Conservation (phyloP, 1,284 basidiomycete species). For the Tilletia walkeri region DNA sequence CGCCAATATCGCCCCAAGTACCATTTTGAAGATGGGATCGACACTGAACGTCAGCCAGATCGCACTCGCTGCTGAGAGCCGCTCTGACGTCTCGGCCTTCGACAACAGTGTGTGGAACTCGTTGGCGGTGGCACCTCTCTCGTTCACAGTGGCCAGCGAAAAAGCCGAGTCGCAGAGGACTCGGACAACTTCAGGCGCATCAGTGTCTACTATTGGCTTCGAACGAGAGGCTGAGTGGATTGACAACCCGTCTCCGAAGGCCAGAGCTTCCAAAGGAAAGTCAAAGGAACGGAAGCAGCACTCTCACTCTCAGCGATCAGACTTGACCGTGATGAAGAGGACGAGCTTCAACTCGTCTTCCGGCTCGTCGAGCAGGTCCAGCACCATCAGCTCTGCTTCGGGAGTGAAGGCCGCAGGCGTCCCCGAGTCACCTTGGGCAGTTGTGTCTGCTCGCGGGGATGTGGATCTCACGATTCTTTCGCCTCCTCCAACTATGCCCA, state of each 20-base stretch:
- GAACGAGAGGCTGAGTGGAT: constrained; percentile 10
- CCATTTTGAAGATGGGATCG: no score
- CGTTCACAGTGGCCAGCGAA: background rate
- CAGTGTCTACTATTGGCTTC: background rate
- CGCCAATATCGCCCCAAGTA: background rate
- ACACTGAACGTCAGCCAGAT: no score
- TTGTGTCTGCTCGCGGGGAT: background rate
- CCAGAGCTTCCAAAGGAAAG: background rate
- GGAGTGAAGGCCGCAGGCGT: background rate
- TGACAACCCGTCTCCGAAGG: background rate
- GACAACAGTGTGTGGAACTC: constrained; percentile 11
- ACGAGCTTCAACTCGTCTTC: background rate
- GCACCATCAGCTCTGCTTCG: background rate
- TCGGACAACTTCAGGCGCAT: background rate
- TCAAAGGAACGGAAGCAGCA: background rate
- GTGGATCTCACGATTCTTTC: background rate
- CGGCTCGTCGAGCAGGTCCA: background rate
- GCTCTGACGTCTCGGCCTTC: background rate
- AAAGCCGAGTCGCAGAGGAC: background rate
- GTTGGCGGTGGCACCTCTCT: background rate
- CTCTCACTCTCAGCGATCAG: background rate
- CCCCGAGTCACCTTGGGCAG: background rate
- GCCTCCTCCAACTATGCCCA: background rate
- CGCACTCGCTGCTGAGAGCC: background rate
- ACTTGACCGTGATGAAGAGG: background rate